A percentile compares a stretch with the other conserved stretches of the same genome.
Evolutionary conservation across 1,284 basidiomycete species (phyloP).

Genomic region (Boletus smithii): DNA sequence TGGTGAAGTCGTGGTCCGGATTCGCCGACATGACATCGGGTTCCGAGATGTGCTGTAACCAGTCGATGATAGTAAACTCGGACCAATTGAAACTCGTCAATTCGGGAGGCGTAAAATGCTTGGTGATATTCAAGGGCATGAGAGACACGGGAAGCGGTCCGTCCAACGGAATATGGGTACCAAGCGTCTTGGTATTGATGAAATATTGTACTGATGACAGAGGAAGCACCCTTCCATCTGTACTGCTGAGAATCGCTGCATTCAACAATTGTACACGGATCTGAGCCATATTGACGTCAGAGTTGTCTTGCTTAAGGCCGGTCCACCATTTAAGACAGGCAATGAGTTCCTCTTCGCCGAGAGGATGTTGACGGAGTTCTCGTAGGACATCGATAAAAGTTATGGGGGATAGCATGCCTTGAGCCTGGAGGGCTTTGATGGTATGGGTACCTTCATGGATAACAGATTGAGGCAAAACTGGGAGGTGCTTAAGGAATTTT

Average conservation of each 20-base stretch:
- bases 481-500: conserved; percentile 78
- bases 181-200: conserved; percentile 66
- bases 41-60: conserved; percentile 69
- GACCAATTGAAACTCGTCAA: conserved; percentile 76
- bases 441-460: conserved; percentile 63
- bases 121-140: conserved; percentile 70
- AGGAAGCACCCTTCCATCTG: conserved; percentile 53
- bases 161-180: conserved; percentile 68
- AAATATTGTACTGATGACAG: conserved; percentile 71
- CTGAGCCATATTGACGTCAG: conserved; percentile 37
- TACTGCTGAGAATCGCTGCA: conserved; percentile 59
- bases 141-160: conserved; percentile 80
- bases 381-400: conserved; percentile 83
- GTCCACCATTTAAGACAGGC: conserved; percentile 93
- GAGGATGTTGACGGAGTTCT: conserved; percentile 73
- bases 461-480: conserved; percentile 70
- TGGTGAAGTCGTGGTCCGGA: conserved; percentile 63
- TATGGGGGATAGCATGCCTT: conserved; percentile 78
- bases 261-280: conserved; percentile 65
- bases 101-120: conserved; percentile 55
- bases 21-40: conserved; percentile 43
- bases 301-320: conserved; percentile 51
- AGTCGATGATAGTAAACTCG: conserved; percentile 76
- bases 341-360: conserved; percentile 73
- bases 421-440: conserved; percentile 62